Evolutionary conservation across 768 basidiomycete genomes (phyloP), one percentile per base, ranked within the genome.

Genomic region (Tulasnella sp.): DNA sequence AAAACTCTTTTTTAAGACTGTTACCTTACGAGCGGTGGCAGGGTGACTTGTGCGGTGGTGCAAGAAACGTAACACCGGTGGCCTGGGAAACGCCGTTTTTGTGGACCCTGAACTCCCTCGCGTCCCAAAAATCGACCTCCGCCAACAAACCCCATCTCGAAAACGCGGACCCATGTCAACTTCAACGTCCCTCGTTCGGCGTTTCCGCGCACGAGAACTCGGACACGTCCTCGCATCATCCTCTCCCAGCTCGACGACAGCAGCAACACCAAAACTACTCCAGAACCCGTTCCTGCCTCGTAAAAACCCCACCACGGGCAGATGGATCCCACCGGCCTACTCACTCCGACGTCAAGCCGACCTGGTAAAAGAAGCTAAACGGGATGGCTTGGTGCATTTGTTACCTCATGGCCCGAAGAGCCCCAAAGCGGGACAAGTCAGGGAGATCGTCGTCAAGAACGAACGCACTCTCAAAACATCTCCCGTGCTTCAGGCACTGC

Each of bases 291-390:
- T 94, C 82, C 80, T 93, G 54, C 87, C 92, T 5, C 85, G 84
- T 67, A 86, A 85, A 74, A 91, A 91, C 78, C 83, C 87, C 0
- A 84, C 86, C 69, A 88, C 89, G 0, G 88, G 88, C 29, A 85
- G 87, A 81, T 93, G 92, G 91, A 86, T 85, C 36, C 88, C 89
- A 0, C 86, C 93, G 14, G 88, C 87, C 77, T 90, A 91, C 79
- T 94, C 93, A 5, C 83, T 91, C 34, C 88, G 93, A 25, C 88
- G 88, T 40, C 93, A 95, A 82, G 91, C 91, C 14, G 91, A 92
- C 54, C 85, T 95, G 42, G 84, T 94, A 69, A 94, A 93, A 84
- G 86, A 86, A 71, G 93, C 93, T 3, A 87, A 87, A 77, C 83
- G 83, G 31, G 83, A 84, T 29, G 86, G 86, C 40, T 85, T 85